Evolutionary conservation across 179 eudicot species (phyloP).

Genomic region (Drosera spatulata): DNA sequence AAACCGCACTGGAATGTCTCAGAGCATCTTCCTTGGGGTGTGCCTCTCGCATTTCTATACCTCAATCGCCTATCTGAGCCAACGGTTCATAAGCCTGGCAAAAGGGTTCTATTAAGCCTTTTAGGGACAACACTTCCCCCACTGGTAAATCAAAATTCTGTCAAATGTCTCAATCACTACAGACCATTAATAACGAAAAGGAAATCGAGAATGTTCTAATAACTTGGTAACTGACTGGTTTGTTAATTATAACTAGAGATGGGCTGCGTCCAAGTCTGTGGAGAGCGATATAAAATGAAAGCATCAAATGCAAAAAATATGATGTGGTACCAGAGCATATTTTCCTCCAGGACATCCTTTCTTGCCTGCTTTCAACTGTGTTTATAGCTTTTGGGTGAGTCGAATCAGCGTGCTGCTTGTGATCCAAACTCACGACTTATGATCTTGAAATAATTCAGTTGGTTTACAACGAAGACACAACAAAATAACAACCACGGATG

Average conservation of each 20-base stretch:
- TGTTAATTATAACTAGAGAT: no score
- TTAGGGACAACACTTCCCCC: conserved; percentile 43
- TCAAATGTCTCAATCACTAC: no score
- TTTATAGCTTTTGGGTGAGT: conserved; percentile 7
- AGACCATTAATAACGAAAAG: no score
- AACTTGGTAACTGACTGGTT: not conserved
- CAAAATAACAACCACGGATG: not conserved
- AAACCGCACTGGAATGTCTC: conserved; percentile 44
- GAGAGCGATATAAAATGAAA: conserved; percentile 32
- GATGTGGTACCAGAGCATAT: conserved; percentile 42
- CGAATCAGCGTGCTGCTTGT: no score
- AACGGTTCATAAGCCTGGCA: conserved; percentile 51
- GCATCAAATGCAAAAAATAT: conserved; percentile 28
- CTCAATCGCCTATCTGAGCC: conserved; percentile 43
- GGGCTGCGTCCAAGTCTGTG: conserved; percentile 39
- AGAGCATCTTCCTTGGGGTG: conserved; percentile 44
- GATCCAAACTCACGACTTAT: no score
- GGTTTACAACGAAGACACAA: not conserved
- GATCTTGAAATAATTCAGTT: not conserved
- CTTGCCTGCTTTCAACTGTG: conserved; percentile 21
- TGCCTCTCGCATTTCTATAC: conserved; percentile 27
- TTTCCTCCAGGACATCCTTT: conserved; percentile 23
- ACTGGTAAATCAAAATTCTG: conserved; percentile 28
- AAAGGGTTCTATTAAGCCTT: conserved; percentile 29
- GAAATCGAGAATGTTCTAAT: not conserved